phyloP scores from a whole-genome alignment of 2,329 filamentous ascomycete species.

The Pyrenophora graminea region DNA sequence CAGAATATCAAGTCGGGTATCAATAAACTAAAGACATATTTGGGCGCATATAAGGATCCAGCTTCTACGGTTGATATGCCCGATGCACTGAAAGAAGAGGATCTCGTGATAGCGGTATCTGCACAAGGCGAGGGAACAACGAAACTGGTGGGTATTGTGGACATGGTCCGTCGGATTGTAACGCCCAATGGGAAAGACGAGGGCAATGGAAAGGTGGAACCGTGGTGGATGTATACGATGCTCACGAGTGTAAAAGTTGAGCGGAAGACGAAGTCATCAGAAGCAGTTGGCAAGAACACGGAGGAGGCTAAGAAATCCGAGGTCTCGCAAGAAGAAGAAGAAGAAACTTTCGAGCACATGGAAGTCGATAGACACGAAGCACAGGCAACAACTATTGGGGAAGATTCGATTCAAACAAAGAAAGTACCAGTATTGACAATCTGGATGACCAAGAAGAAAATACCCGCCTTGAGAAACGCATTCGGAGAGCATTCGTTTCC shows the following conservation, averaged over 20 bases:
- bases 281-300: neutral
- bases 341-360: conserved; percentile 23
- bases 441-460: conserved; percentile 25
- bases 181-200: conserved; percentile 5
- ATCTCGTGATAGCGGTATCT: conserved; percentile 20
- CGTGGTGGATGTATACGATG: conserved; percentile 26
- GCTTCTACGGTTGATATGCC: conserved; percentile 15
- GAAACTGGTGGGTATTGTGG: conserved; percentile 28
- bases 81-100: conserved; percentile 8
- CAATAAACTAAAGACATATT: conserved; percentile 15
- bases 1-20: conserved; percentile 27
- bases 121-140: conserved; percentile 28
- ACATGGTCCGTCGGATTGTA: conserved; percentile 23
- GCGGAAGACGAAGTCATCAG: neutral
- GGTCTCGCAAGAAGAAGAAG: conserved; percentile 12
- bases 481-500: conserved; percentile 26
- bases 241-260: conserved; percentile 20
- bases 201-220: conserved; percentile 1
- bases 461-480: conserved; percentile 18
- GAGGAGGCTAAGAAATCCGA: neutral
- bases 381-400: neutral
- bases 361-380: conserved; percentile 6
- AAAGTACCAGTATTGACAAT: conserved; percentile 25
- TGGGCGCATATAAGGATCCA: conserved; percentile 12
- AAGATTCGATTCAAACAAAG: conserved; percentile 5